Base-by-base conservation (phyloP, 2,329 filamentous ascomycete species). In the Aspergillus quadricinctus region DNA sequence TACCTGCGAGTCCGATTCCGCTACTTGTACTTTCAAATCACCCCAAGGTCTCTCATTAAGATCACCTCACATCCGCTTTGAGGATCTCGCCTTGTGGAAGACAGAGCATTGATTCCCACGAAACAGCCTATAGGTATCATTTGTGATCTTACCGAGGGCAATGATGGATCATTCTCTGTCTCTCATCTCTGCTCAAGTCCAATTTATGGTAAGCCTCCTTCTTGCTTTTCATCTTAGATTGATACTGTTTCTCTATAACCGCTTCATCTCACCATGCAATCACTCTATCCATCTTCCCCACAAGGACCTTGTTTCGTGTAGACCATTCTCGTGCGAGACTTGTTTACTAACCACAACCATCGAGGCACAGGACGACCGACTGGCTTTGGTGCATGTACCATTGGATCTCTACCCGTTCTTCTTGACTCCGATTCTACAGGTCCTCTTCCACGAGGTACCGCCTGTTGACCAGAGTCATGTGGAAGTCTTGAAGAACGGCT, bases 341-440 rank as follows among this genome's bases (percentile, higher is more conserved):
- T n/a, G 49, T 57, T 48, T 53, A 31, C 59, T 65, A 43, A 64
- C 61, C 21, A 60, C 57, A 11, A 35, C 59, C 17, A 54, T 62
- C 25, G 57, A 60, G 49, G 31, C 57, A 50, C 50, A 97, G 94
- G 88, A 96, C 68, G 91, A 91, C 64, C 88, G 87, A 61, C 85
- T 96, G 66, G 91, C 87, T 67, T 81, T 99, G 58, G 91, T 97
- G 68, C 92, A 97, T 73, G 92, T 97, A 57, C 92, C 93, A 1
- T 78, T 95, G 59, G 80, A 87, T 54, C 81, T 94, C 49, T 86
- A 96, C 73, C 80, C 88, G 4, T 83, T 81, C 61, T 90, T 97
- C 65, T 78, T 97, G 17, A 91, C 95, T 69, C 87, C 92, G 1
- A 92, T 97, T 62, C 80, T 97, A n/a, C 86, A 87, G 64, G 82